phyloP scores from a whole-genome alignment of 2,329 filamentous ascomycete species.

The Fusarium sp. region DNA sequence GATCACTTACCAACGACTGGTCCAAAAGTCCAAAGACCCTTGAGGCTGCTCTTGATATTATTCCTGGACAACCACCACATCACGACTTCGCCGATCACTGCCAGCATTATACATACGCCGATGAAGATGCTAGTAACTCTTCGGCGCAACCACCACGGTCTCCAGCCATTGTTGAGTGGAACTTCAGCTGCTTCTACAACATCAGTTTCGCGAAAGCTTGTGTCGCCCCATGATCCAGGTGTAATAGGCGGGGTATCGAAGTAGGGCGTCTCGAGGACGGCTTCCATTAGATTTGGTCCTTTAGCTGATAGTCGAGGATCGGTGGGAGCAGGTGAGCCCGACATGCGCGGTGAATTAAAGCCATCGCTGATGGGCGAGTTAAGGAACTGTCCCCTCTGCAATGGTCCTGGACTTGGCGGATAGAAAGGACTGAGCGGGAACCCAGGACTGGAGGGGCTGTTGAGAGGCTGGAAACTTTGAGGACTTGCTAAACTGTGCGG shows the following conservation, averaged over 20 bases:
- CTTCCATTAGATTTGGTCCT: slow-evolving; percentile 36
- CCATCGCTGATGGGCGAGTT: slow-evolving; percentile 37
- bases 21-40: slow-evolving; percentile 49
- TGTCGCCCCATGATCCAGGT: slow-evolving; percentile 28
- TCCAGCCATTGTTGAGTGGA: slow-evolving; percentile 45
- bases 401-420: slow-evolving; percentile 22
- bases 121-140: slow-evolving; percentile 42
- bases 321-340: slow-evolving; percentile 14
- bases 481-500: slow-evolving; percentile 36
- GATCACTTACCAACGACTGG: slow-evolving; percentile 49
- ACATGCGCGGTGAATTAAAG: slow-evolving; percentile 34
- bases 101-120: slow-evolving; percentile 37
- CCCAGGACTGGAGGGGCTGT: slow-evolving; percentile 34
- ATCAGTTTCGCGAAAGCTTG: slow-evolving; percentile 25
- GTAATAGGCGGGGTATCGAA: slow-evolving; percentile 43
- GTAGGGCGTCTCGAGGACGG: slow-evolving; percentile 45
- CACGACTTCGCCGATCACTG: slow-evolving; percentile 44
- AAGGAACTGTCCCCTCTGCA: slow-evolving; percentile 39
- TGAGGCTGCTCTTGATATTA: slow-evolving; percentile 30
- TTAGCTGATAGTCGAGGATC: slow-evolving; percentile 23
- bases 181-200: slow-evolving; percentile 39
- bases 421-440: slow-evolving; percentile 44
- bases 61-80: slow-evolving; percentile 43
- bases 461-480: slow-evolving; percentile 28
- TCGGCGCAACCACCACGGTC: slow-evolving; percentile 45